These are phyloP conservation scores for Claviceps sorghi DNA, from an alignment of 2,329 filamentous ascomycete species.

Conservation along the genomic window DNA sequence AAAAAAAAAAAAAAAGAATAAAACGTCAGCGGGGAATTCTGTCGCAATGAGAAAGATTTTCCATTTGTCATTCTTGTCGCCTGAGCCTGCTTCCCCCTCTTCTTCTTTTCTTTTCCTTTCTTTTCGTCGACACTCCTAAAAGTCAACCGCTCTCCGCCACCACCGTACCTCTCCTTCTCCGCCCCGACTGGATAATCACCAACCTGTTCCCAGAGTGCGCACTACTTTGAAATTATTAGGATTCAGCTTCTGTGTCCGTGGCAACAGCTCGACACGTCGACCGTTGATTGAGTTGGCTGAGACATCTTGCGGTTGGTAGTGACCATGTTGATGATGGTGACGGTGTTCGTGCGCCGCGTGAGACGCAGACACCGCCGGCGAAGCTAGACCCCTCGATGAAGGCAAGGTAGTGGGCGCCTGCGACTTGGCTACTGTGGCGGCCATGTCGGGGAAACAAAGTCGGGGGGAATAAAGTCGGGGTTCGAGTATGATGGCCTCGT, in stretches of 20 bases:
- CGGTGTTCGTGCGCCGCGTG: neutral
- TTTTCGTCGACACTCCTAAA: neutral
- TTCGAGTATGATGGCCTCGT: neutral
- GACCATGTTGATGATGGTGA: neutral
- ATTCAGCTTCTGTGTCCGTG: conserved; percentile 17
- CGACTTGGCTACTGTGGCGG: conserved; percentile 19
- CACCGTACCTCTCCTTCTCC: no score
- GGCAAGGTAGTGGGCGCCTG: conserved; percentile 11
- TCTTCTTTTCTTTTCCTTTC: neutral
- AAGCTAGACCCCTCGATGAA: conserved; percentile 7
- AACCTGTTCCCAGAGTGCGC: conserved; percentile 63
- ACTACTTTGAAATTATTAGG: conserved; percentile 53
- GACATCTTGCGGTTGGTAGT: neutral
- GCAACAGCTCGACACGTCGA: conserved; percentile 9
- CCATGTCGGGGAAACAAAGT: conserved; percentile 11
- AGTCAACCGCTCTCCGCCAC: neutral
- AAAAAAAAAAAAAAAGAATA: no score
- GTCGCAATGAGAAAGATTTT: neutral
- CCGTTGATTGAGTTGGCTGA: neutral
- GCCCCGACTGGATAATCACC: neutral
- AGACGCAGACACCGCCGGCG: conserved; percentile 7
- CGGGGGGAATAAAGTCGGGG: neutral
- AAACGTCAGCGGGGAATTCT: neutral
- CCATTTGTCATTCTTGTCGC: neutral
- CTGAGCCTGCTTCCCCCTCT: neutral